A percentile compares a stretch with the other conserved stretches of the same genome.
Conservation (phyloP, 2,329 filamentous ascomycete genomes). For the Colletotrichum spinosum region DNA sequence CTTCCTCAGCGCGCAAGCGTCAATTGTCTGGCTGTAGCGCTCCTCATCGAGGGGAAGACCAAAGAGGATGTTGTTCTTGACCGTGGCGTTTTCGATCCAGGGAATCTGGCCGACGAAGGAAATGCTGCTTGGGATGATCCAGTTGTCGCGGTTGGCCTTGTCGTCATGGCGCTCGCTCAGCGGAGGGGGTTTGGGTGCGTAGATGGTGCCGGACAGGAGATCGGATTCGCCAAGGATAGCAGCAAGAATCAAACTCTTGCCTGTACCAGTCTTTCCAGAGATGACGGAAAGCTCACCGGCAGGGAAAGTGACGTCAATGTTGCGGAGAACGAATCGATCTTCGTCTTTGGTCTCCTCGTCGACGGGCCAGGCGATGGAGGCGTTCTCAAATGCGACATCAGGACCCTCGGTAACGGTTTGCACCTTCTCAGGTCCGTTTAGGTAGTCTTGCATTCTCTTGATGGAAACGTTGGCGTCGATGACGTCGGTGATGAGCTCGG, state of each 20-base stretch:
- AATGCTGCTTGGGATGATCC: conserved; percentile 76
- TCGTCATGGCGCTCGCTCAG: conserved; percentile 67
- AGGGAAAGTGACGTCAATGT: conserved; percentile 76
- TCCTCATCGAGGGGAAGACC: conserved; percentile 75
- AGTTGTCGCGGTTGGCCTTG: conserved; percentile 72
- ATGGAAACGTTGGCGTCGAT: conserved; percentile 81
- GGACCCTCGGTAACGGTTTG: conserved; percentile 65
- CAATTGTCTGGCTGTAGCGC: conserved; percentile 78
- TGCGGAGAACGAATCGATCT: conserved; percentile 72
- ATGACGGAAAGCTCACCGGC: conserved; percentile 77
- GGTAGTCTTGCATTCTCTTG: conserved; percentile 77
- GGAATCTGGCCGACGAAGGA: conserved; percentile 84
- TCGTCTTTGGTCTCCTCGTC: conserved; percentile 68
- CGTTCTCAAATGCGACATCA: conserved; percentile 73
- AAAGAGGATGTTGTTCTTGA: conserved; percentile 83
- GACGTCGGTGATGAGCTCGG: conserved; percentile 77
- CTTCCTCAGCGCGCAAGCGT: conserved; percentile 79
- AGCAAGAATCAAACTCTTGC: conserved; percentile 80
- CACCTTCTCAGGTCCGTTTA: conserved; percentile 73
- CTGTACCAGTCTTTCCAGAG: conserved; percentile 81
- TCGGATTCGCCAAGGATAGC: conserved; percentile 82
- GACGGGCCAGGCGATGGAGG: conserved; percentile 79
- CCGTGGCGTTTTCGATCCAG: conserved; percentile 86
- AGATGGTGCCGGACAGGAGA: conserved; percentile 71
- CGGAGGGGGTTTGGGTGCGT: conserved; percentile 61